A percentile compares a stretch with the other conserved stretches of the same genome.
Conservation (phyloP, 2,329 filamentous ascomycete genomes). For the Aspergillus jensenii region DNA sequence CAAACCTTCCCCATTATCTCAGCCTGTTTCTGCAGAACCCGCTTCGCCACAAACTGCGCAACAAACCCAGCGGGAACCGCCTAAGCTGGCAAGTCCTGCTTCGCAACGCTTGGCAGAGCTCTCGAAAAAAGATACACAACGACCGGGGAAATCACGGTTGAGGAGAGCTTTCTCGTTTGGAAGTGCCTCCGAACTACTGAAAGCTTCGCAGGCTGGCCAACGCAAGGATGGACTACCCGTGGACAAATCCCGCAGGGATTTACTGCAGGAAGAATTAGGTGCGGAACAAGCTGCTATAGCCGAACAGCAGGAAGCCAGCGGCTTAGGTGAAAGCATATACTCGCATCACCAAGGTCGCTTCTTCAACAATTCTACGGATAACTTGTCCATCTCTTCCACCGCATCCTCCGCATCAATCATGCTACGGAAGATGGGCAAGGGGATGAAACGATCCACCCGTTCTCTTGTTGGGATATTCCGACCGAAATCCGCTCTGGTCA, state of each 20-base stretch:
- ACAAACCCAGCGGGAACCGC: constrained; percentile 32
- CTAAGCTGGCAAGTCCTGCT: constrained; percentile 61
- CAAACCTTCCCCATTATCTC: constrained; percentile 72
- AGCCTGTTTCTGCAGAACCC: constrained; percentile 57
- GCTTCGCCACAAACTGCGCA: constrained; percentile 20
- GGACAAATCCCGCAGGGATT: constrained; percentile 64
- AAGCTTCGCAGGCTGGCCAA: constrained; percentile 61
- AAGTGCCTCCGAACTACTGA: constrained; percentile 85
- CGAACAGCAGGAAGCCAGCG: constrained; percentile 85
- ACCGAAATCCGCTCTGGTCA: constrained; percentile 85
- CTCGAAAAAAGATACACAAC: constrained; percentile 73
- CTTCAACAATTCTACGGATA: constrained; percentile 90
- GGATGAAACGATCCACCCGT: constrained; percentile 91
- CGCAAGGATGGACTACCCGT: constrained; percentile 47
- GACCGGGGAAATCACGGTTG: constrained; percentile 81
- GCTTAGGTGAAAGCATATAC: constrained; percentile 92
- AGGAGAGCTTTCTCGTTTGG: constrained; percentile 95
- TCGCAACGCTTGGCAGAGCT: constrained; percentile 84
- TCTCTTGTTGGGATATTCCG: constrained; percentile 93
- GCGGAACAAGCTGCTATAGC: constrained; percentile 90
- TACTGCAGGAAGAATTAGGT: constrained; percentile 68
- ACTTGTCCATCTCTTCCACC: constrained; percentile 60
- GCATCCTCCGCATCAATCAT: constrained; percentile 51
- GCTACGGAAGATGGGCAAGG: constrained; percentile 95
- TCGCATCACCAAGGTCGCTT: constrained; percentile 73